Percentiles rank a stretch among this genome's conserved stretches.
Conservation (phyloP, 768 basidiomycete genomes). For the Tulasnella sp. region DNA sequence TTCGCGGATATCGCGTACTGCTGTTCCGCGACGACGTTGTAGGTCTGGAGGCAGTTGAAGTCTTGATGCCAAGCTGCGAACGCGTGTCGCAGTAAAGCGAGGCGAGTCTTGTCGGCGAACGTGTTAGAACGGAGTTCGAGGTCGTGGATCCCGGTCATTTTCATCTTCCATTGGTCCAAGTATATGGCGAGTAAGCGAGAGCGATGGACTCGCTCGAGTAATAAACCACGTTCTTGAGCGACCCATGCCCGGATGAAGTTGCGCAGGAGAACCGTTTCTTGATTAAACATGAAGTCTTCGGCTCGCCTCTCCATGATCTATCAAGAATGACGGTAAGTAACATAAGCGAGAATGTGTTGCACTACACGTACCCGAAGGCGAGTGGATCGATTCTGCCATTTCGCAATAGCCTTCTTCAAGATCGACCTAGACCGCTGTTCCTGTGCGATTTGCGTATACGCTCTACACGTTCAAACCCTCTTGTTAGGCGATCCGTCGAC, state of each 20-base stretch:
- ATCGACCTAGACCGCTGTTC: constrained; percentile 32
- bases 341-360: not conserved
- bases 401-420: constrained; percentile 36
- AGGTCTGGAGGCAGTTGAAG: constrained; percentile 34
- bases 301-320: constrained; percentile 49
- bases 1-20: constrained; percentile 35
- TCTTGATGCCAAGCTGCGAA: not conserved
- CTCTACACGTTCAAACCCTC: not conserved
- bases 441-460: constrained; percentile 36
- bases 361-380: constrained; percentile 37
- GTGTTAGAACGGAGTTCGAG: constrained; percentile 34
- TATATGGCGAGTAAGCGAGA: constrained; percentile 35
- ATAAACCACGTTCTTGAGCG: constrained; percentile 49
- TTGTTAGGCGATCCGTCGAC: not conserved
- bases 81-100: constrained; percentile 8
- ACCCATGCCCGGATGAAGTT: constrained; percentile 56
- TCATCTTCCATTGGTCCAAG: constrained; percentile 42
- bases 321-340: not conserved
- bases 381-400: constrained; percentile 40
- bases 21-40: constrained; percentile 37
- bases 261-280: constrained; percentile 45
- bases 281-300: constrained; percentile 42
- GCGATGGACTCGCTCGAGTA: constrained; percentile 42
- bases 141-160: constrained; percentile 29
- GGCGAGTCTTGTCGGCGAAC: constrained; percentile 7